These are phyloP conservation scores for Hirsutella minnesotensis DNA, from an alignment of 2,329 filamentous ascomycete genomes.

Conservation along the genomic window DNA sequence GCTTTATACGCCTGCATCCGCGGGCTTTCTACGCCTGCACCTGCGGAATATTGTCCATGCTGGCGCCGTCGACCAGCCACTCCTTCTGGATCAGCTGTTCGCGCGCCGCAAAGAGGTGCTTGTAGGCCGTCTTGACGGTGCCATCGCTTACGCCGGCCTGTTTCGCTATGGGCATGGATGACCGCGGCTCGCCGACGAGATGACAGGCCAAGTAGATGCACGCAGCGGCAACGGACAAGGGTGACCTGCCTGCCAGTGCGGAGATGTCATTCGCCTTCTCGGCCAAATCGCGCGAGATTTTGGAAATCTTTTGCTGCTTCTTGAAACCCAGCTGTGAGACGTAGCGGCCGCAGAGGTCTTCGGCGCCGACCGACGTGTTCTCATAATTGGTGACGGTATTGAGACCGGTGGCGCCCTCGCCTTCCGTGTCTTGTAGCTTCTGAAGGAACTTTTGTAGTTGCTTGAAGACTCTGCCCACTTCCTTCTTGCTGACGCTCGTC, in stretches of 20 bases:
- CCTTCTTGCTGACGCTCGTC: slow-evolving; percentile 92
- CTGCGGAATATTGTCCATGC: slow-evolving; percentile 57
- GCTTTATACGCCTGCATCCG: too few species aligned
- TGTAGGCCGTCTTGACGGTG: slow-evolving; percentile 93
- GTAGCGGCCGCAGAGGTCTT: slow-evolving; percentile 79
- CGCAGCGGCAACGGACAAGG: slow-evolving; percentile 84
- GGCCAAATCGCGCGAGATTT: slow-evolving; percentile 69
- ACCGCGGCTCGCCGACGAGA: slow-evolving; percentile 66
- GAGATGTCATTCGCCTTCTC: slow-evolving; percentile 65
- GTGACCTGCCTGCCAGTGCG: slow-evolving; percentile 82
- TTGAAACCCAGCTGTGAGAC: slow-evolving; percentile 71
- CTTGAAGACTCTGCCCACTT: slow-evolving; percentile 95
- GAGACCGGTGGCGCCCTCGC: slow-evolving; percentile 32
- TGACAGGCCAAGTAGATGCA: slow-evolving; percentile 95
- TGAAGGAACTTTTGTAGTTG: slow-evolving; percentile 78
- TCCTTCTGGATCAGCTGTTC: slow-evolving; percentile 64
- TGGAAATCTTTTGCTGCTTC: slow-evolving; percentile 60
- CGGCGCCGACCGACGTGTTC: slow-evolving; percentile 67
- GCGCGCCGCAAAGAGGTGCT: slow-evolving; percentile 65
- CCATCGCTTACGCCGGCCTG: slow-evolving; percentile 90
- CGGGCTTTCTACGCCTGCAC: slow-evolving; percentile 16
- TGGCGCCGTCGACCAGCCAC: slow-evolving; percentile 63
- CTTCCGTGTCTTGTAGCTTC: slow-evolving; percentile 50
- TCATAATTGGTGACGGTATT: slow-evolving; percentile 58
- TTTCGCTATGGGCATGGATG: slow-evolving; percentile 74